Base-by-base conservation (phyloP, 2,329 filamentous ascomycete species). In the Neofusicoccum laricinum region DNA sequence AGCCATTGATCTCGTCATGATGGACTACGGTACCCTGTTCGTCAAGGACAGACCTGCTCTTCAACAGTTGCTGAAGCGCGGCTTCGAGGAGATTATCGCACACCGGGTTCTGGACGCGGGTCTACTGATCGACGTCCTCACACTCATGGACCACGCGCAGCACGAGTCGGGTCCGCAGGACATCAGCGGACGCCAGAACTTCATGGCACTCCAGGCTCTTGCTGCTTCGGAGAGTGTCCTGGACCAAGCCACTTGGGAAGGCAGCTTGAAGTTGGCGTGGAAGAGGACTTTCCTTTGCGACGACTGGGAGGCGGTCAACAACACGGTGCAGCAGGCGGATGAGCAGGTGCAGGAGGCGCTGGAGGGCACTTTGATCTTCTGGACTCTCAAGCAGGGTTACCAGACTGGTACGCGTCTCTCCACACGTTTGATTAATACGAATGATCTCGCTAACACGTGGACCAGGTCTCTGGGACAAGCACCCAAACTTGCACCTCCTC, bases 271-370 rank as follows among this genome's bases (percentile, higher is more conserved):
- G 66, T 76, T 87, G n/a, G 91, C 98, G 67, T 99, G 95, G 95
- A 90, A 95, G 72, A 87, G 95, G 62, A 89, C 92, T 66, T 90
- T 90, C 71, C 84, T 94, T 68, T 87, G 88, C 57, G 93, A 97
- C 74, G 87, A 97, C 73, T 99, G 95, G 95, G 81, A 85, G 30
- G 82, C 81, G 65, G 85, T 96, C 72, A 94, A 95, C 72, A 87
- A 91, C 68, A 94, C 90, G 0, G 86, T 89, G 53, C 82, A 89
- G 65, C 90, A 91, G 73, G 86, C 87, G 64, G 93, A 96, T 71
- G 78, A 81, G 2, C 84, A 90, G 67, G 85, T 92, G 32, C 81
- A 88, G 61, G 82, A 84, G 32, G 80, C 85, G 17, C 77, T 96
- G 14, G 68, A 70, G 14, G 63, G 70, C 21, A 96, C 92, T 3